Base-by-base conservation (phyloP, 2,329 filamentous ascomycete species). In the Diaporthe destruens region DNA sequence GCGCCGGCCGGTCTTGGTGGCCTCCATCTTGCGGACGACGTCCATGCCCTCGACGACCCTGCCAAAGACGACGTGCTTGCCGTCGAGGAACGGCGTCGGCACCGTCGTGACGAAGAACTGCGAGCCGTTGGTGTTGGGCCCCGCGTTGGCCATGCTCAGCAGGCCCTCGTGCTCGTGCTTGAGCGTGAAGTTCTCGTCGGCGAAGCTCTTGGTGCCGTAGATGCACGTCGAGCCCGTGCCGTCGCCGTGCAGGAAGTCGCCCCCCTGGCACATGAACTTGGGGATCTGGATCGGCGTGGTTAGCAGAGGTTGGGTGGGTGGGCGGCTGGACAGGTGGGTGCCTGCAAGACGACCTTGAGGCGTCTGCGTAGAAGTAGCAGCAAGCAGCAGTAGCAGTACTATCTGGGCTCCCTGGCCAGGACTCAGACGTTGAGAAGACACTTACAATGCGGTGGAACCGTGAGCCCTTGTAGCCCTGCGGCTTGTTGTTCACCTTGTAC, bases 61-160 rank as follows among this genome's bases (percentile, higher is more conserved):
- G 66, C 96, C 96, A 78, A 98, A 98, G 23, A 98, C 95, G 71
- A 98, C 95, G 81, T 99, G 96, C 84, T 98, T 98, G 79, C 89
- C 90, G 83, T 98, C 93, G 34, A 99, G 85, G 80, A 97, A 97
- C 1, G 94, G 94, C 0, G 96, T 96, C 6, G 93, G 87, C 2
- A 93, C 93, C 0, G 94, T 96, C 2, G 95, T 98, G 85, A 98
- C 96, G 87, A 99, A 99, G 87, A 99, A 99, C 80, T 98, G 96
- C 73, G 91, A 95, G 49, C 96, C 96, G 82, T 98, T 98, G 76
- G 94, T 96, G 83, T 98, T 93, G 69, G 94, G 93, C 0, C 96
- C 96, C 36, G 93, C 93, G 81, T 98, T 98, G 63, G 96, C 96
- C 96, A 98, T 99, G 74, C 93, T 96, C 57, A 99, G 85, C 68